Conservation (phyloP, 2,329 filamentous ascomycete species). For the Emydomyces testavorans region DNA sequence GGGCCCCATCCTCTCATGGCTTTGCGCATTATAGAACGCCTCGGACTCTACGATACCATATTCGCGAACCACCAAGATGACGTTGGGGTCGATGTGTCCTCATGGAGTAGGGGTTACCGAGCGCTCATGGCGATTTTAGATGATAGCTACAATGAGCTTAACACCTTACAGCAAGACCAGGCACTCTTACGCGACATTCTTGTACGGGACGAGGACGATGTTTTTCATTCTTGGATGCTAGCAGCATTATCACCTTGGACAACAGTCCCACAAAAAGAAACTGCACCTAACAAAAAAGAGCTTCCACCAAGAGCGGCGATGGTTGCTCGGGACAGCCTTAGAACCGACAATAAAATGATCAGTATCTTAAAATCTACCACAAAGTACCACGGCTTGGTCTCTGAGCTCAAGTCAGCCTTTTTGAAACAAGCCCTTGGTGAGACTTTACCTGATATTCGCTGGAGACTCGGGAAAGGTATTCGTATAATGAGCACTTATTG, state of each 20-base stretch:
- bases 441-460: constrained; percentile 27
- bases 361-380: constrained; percentile 56
- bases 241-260: constrained; percentile 65
- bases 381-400: constrained; percentile 53
- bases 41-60: constrained; percentile 32
- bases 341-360: constrained; percentile 62
- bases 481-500: constrained; percentile 31
- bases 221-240: constrained; percentile 66
- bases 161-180: constrained; percentile 10
- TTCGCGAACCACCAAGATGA: constrained; percentile 38
- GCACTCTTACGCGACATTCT: constrained; percentile 38
- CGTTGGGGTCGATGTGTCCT: constrained; percentile 45
- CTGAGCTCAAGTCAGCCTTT: constrained; percentile 42
- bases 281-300: constrained; percentile 37
- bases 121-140: constrained; percentile 45
- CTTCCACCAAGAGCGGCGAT: constrained; percentile 49
- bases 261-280: constrained; percentile 37
- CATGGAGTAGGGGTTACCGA: constrained; percentile 54
- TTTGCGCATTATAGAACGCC: constrained; percentile 31
- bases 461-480: constrained; percentile 28
- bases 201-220: constrained; percentile 51
- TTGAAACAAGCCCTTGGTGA: constrained; percentile 21
- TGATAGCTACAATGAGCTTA: constrained; percentile 13
- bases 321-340: constrained; percentile 66
- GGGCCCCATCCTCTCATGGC: constrained; percentile 31